These are phyloP conservation scores for Phalaenopsis equestris DNA, from an alignment of 106 monocot genomes.

Conservation along the genomic window DNA sequence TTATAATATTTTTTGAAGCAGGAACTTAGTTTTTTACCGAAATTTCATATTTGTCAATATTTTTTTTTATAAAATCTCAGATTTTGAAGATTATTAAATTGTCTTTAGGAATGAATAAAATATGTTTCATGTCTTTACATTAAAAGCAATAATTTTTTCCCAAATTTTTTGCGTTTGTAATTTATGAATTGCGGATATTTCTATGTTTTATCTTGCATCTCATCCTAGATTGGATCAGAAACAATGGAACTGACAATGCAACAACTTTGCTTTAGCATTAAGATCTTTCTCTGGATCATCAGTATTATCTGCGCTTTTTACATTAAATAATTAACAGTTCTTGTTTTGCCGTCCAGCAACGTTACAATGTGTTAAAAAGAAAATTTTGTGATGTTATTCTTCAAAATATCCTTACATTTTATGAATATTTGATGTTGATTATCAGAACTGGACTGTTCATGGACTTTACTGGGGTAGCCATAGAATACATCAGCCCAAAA, in stretches of 20 bases:
- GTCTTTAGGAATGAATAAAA: no score
- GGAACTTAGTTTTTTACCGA: no score
- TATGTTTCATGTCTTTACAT: no score
- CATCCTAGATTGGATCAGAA: no score
- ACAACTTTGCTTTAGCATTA: not conserved
- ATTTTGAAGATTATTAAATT: no score
- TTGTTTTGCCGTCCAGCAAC: not conserved
- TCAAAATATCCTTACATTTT: not conserved
- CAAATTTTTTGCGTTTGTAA: not conserved
- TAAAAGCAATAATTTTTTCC: not conserved
- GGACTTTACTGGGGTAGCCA: constrained; percentile 95
- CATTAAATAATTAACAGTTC: not conserved
- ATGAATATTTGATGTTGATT: not conserved
- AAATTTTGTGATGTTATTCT: not conserved
- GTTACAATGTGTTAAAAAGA: no score
- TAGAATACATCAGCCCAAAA: constrained; percentile 46
- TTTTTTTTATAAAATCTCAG: no score
- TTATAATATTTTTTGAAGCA: no score
- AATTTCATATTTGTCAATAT: no score
- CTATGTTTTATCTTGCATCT: no score
- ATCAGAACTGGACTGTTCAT: constrained; percentile 94
- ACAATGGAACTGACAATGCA: not conserved
- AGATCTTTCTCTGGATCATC: not conserved
- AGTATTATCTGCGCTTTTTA: not conserved
- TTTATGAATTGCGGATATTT: not conserved